phyloP scores from a whole-genome alignment of 345 rosid species.

The Populus simonii region DNA sequence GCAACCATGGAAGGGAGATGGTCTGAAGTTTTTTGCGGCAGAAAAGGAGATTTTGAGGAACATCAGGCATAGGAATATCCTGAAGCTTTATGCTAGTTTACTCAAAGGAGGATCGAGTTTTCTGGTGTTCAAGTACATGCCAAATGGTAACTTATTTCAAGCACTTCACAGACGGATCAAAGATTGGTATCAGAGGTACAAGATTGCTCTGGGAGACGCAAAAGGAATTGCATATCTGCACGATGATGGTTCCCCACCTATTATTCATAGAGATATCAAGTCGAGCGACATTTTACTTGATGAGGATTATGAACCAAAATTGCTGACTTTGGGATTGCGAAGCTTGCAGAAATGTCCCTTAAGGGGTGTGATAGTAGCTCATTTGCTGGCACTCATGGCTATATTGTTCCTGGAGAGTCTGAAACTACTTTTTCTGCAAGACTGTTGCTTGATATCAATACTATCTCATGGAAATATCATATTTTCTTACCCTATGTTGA shows the following conservation, averaged over 20 bases:
- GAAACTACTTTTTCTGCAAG: background rate
- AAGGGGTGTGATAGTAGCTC: slow-evolving; percentile 47
- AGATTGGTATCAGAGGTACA: slow-evolving; percentile 69
- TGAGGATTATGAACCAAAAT: slow-evolving; percentile 63
- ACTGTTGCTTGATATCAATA: background rate
- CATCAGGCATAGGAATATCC: slow-evolving; percentile 72
- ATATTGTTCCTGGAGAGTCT: slow-evolving; percentile 86
- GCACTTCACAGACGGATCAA: slow-evolving; percentile 55
- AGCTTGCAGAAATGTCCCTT: slow-evolving; percentile 48
- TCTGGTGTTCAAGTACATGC: slow-evolving; percentile 84
- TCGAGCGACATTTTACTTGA: slow-evolving; percentile 77
- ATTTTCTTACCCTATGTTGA: background rate
- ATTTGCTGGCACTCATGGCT: slow-evolving; percentile 85
- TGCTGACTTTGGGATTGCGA: slow-evolving; percentile 89
- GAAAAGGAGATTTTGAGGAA: slow-evolving; percentile 82
- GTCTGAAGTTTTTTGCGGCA: slow-evolving; percentile 49
- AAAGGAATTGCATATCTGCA: slow-evolving; percentile 87
- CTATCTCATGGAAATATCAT: no score
- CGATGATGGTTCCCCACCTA: slow-evolving; percentile 74
- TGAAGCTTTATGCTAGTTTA: slow-evolving; percentile 75
- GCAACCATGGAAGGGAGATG: slow-evolving; percentile 54
- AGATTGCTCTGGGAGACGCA: slow-evolving; percentile 72
- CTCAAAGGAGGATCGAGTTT: slow-evolving; percentile 55
- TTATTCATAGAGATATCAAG: slow-evolving; percentile 86
- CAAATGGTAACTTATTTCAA: slow-evolving; percentile 65